These are phyloP conservation scores for Austropuccinia psidii DNA, from an alignment of 1,284 basidiomycete species.

Conservation along the genomic window DNA sequence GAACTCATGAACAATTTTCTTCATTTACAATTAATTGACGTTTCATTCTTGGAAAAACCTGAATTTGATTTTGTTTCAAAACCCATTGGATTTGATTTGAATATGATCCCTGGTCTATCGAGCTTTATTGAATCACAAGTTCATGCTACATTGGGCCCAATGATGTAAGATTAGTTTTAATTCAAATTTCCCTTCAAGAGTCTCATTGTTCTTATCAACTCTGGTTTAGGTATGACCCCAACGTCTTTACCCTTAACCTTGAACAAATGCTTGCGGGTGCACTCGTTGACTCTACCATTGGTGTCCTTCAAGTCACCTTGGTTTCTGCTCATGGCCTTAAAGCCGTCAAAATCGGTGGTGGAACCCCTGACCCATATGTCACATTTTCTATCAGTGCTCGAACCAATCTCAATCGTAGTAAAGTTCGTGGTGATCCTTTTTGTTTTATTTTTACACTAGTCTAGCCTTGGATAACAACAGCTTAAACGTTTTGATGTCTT, in stretches of 20 bases:
- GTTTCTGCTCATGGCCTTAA: slow-evolving; percentile 60
- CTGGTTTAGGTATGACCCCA: slow-evolving; percentile 88
- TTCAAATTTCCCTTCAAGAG: neutral
- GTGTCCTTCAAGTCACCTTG: slow-evolving; percentile 79
- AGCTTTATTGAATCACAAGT: slow-evolving; percentile 89
- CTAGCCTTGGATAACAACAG: slow-evolving; percentile 45
- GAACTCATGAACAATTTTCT: slow-evolving; percentile 79
- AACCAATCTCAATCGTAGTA: slow-evolving; percentile 39
- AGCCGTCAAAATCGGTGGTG: slow-evolving; percentile 75
- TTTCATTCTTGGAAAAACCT: slow-evolving; percentile 86
- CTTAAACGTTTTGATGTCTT: slow-evolving; percentile 47
- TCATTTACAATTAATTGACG: slow-evolving; percentile 62
- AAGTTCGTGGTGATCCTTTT: neutral
- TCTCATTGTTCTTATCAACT: slow-evolving; percentile 48
- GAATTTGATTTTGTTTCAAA: slow-evolving; percentile 93
- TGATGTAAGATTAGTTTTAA: slow-evolving; percentile 40
- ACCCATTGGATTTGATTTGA: slow-evolving; percentile 85
- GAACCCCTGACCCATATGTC: slow-evolving; percentile 84
- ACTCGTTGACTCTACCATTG: slow-evolving; percentile 71
- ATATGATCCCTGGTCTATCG: slow-evolving; percentile 78
- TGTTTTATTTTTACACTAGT: neutral
- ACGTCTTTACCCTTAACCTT: slow-evolving; percentile 86
- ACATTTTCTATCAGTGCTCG: slow-evolving; percentile 67
- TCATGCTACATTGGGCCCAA: slow-evolving; percentile 54
- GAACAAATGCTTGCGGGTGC: slow-evolving; percentile 89